phyloP scores from a whole-genome alignment of 176 grass and related monocot species.

The Melocanna baccifera region DNA sequence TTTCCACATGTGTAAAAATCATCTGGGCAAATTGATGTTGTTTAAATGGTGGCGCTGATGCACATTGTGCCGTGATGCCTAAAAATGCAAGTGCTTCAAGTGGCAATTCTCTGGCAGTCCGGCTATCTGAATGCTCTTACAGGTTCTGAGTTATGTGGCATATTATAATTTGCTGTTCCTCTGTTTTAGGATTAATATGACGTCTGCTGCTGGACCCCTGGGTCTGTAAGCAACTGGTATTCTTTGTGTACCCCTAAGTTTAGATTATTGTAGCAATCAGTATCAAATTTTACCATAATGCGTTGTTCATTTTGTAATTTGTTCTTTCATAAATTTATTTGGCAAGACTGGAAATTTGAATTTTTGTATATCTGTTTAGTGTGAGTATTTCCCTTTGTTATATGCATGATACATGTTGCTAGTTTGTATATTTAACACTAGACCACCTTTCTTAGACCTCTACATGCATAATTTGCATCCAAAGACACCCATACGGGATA shows the following conservation, averaged over 20 bases:
- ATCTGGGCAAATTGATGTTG: background rate
- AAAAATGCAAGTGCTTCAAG: background rate
- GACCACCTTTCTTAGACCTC: background rate
- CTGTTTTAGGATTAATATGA: background rate
- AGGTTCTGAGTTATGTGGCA: background rate
- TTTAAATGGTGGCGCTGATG: constrained; percentile 5
- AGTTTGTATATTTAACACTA: background rate
- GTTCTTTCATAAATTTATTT: background rate
- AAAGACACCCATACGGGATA: background rate
- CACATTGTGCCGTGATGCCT: background rate
- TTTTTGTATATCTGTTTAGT: background rate
- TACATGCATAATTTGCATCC: background rate
- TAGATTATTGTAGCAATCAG: background rate
- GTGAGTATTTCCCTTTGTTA: background rate
- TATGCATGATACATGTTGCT: background rate
- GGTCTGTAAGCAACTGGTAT: background rate
- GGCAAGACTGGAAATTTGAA: background rate
- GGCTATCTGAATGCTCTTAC: background rate
- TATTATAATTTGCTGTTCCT: constrained; percentile 1
- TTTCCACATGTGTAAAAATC: background rate
- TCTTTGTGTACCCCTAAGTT: background rate
- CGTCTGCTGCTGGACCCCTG: constrained; percentile 6
- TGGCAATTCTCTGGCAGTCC: background rate
- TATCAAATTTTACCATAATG: background rate
- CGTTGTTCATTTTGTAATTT: background rate